Conservation (phyloP, 2,329 filamentous ascomycete species). For the Incumbomyces delicatus region DNA sequence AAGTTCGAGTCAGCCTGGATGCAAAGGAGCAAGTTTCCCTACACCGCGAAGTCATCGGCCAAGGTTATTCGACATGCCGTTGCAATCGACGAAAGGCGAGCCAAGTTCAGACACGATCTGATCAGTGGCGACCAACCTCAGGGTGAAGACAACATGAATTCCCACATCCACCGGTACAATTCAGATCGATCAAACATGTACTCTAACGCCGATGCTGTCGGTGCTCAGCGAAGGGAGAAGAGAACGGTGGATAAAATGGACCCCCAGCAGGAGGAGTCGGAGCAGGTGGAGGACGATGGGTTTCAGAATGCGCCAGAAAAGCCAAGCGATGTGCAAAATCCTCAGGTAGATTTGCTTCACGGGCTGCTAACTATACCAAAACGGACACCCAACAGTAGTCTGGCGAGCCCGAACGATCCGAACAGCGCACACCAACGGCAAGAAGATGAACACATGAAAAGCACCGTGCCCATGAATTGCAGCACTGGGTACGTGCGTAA, state of each 20-base stretch:
- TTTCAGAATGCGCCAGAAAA: conserved; percentile 2
- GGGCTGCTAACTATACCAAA: not conserved
- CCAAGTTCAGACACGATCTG: conserved; percentile 49
- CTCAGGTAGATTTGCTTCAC: no score
- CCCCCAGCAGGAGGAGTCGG: not conserved
- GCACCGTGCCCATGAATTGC: no score
- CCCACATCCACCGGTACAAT: conserved; percentile 9
- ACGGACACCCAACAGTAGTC: conserved; percentile 10
- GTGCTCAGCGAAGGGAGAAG: not conserved
- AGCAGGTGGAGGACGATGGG: not conserved
- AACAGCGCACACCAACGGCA: conserved; percentile 8
- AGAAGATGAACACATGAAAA: not conserved
- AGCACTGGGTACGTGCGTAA: no score
- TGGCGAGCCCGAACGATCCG: conserved; percentile 9
- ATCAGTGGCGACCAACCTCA: conserved; percentile 34
- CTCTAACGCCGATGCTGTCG: not conserved
- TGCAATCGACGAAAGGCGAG: conserved; percentile 47
- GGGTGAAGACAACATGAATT: not conserved
- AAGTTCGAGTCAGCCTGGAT: conserved; percentile 63
- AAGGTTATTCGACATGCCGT: conserved; percentile 49
- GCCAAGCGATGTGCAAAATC: no score
- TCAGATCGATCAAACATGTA: conserved; percentile 9
- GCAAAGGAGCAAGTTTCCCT: conserved; percentile 66
- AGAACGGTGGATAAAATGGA: not conserved
- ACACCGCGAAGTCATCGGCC: conserved; percentile 44